Evolutionary conservation across 208 protist species (phyloP), one percentile per base, ranked within the genome.

Genomic region (Leishmania martiniquensis): DNA sequence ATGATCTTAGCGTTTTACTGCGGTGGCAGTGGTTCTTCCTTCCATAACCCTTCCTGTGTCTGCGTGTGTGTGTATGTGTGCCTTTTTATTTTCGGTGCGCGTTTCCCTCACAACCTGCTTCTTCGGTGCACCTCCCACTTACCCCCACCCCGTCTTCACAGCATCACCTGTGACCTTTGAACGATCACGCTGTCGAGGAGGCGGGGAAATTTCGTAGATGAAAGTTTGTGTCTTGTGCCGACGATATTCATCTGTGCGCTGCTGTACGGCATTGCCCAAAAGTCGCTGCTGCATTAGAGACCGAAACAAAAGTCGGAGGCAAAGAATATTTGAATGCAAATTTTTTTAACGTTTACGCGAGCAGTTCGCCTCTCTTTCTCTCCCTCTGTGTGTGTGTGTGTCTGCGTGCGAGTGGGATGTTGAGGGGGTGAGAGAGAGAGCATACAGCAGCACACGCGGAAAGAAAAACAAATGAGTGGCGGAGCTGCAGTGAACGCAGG

Each of bases 41-140:
- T 17, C 13, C 55, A 20, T 15, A 63, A 60, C 32, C 42, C 15
- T 75, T 17, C 60, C 17, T 29, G 39, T 59, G 72, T 69, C 55
- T 79, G 47, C 55, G 71, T 60, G 49, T 69, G 47, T 80, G 72
- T 71, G 51, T 78, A 57, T 75, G 25, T 78, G 10, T 70, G 39
- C 76, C 66, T 57, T 80, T 44, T 62, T 47, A 52, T 51, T 66
- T 75, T 76, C 66, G 51, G 68, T 67, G 42, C 34, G 7, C 0
- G 32, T 42, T 57, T 25, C 22, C 22, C 59, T 4, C 22, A 25
- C 34, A n/a, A 65, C 20, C 55, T 10, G 55, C n/a, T 60, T 60
- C 55, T 32, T n/a, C 55, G 32, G 4, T n/a, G n/a, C 55, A 15
- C 55, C n/a, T 1, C 9, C 55, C 55, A 13, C 55, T 13, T 10